Evolutionary conservation across 2,329 filamentous ascomycete species (phyloP).

Genomic region (Incumbomyces lentus): DNA sequence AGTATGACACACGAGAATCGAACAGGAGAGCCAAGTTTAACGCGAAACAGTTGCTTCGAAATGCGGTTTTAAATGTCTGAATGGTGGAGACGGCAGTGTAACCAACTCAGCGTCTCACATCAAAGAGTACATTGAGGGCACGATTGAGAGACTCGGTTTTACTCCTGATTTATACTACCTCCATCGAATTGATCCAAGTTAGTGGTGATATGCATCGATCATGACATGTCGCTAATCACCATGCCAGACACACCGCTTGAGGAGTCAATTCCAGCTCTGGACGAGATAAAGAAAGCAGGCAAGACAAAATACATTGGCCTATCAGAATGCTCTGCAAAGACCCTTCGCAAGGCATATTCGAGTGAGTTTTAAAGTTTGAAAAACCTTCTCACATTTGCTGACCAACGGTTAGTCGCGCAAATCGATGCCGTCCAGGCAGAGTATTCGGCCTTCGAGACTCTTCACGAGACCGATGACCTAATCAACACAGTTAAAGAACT

Average conservation of each 20-base stretch:
- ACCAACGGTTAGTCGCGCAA: constrained; percentile 30
- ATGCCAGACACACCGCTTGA: constrained; percentile 37
- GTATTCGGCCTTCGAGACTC: constrained; percentile 35
- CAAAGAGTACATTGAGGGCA: constrained; percentile 40
- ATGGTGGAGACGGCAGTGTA: constrained; percentile 27
- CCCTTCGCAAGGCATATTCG: constrained; percentile 36
- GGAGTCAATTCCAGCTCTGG: constrained; percentile 38
- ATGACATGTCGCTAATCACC: background rate
- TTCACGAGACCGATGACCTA: constrained; percentile 31
- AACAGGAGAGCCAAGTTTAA: background rate
- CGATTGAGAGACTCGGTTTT: constrained; percentile 40
- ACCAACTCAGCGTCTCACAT: constrained; percentile 40
- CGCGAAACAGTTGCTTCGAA: constrained; percentile 39
- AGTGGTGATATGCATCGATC: no score
- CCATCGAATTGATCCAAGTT: constrained; percentile 33
- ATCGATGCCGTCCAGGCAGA: constrained; percentile 40
- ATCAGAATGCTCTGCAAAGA: constrained; percentile 38
- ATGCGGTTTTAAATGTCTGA: constrained; percentile 31
- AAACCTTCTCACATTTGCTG: constrained; percentile 2
- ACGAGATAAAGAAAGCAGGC: constrained; percentile 36
- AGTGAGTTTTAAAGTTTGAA: constrained; percentile 23
- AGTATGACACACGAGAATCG: constrained; percentile 23
- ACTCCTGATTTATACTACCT: constrained; percentile 38
- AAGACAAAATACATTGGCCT: constrained; percentile 42
- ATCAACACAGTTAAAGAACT: constrained; percentile 35